Base-by-base conservation (phyloP, 352 stramenopile species). In the Blastocystis sp. region DNA sequence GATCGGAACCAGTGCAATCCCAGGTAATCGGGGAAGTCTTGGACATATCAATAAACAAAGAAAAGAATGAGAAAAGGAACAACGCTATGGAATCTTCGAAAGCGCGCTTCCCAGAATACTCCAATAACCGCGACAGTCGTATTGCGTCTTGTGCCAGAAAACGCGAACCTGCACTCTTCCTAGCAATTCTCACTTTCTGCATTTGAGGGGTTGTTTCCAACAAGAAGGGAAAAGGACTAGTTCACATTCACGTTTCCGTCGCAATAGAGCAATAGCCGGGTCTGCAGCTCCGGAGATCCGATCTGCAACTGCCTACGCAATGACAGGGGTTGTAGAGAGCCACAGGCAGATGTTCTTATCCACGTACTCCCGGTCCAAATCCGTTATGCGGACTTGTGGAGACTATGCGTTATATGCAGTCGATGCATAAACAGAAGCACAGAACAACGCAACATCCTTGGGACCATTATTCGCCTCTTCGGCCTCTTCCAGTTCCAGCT, bases 101-200 rank as follows among this genome's bases (percentile, higher is more conserved):
- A 34, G 28, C 0, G 28, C 28, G 28, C 28, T 34, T 34, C 28
- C 28, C 28, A 34, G 28, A 34, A 34, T 34, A 34, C 28, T 34
- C 28, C 28, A 34, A 34, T 34, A 34, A 34, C 28, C 28, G 28
- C 28, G 28, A 34, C 28, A 34, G 28, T 34, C 28, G 28, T 34
- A 34, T 34, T 34, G 28, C 28, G 28, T 34, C 28, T 34, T 34
- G 28, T 34, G 28, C 28, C 28, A 34, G 28, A 34, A 34, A 34
- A 34, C 28, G 28, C 0, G 28, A 34, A 34, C 28, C 28, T 34
- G 28, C 28, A 34, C 43, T 90, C 89, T 19, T 91, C 90, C 77
- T 94, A 97, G 88, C 90, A 92, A 89, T 95, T 97, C 28, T 93
- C 92, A 38, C 94, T 94, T 84, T 94, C 28, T 34, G 28, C 0